A percentile compares a stretch with the other conserved stretches of the same genome.
Conservation (phyloP, 306 rosid genomes). For the Fagus crenata region DNA sequence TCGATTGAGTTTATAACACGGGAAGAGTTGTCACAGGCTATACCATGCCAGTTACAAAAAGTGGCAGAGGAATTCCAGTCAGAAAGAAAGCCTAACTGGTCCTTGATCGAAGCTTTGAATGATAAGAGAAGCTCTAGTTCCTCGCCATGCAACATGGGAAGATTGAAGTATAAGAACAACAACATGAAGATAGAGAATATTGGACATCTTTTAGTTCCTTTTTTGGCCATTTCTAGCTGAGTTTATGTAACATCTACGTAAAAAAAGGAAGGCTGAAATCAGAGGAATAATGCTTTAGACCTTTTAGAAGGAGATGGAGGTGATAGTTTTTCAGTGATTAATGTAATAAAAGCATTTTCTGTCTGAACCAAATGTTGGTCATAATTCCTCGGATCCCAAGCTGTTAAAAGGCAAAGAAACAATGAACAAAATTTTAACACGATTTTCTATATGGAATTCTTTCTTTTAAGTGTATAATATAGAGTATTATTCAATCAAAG, state of each 20-base stretch:
- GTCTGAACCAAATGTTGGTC: constrained; percentile 18
- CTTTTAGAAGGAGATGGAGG: background rate
- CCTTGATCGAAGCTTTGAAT: constrained; percentile 66
- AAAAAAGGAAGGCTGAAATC: background rate
- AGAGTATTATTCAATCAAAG: background rate
- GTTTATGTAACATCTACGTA: constrained; percentile 8
- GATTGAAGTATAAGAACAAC: constrained; percentile 38
- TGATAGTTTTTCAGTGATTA: constrained; percentile 6
- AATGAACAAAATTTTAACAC: constrained; percentile 25
- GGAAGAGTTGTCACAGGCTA: constrained; percentile 55
- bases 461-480: background rate
- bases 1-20: constrained; percentile 38
- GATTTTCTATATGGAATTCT: constrained; percentile 20
- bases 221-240: constrained; percentile 49
- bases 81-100: constrained; percentile 65
- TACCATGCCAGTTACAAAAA: constrained; percentile 68
- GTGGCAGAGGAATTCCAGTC: constrained; percentile 49
- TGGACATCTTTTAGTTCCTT: constrained; percentile 33
- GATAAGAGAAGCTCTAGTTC: constrained; percentile 62
- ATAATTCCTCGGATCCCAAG: constrained; percentile 56
- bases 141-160: constrained; percentile 39
- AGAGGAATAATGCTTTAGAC: background rate
- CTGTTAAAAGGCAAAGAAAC: constrained; percentile 34
- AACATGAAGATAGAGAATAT: constrained; percentile 30
- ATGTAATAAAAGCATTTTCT: constrained; percentile 8